phyloP scores from a whole-genome alignment of 805 yeast species.

The Candida railenensis region DNA sequence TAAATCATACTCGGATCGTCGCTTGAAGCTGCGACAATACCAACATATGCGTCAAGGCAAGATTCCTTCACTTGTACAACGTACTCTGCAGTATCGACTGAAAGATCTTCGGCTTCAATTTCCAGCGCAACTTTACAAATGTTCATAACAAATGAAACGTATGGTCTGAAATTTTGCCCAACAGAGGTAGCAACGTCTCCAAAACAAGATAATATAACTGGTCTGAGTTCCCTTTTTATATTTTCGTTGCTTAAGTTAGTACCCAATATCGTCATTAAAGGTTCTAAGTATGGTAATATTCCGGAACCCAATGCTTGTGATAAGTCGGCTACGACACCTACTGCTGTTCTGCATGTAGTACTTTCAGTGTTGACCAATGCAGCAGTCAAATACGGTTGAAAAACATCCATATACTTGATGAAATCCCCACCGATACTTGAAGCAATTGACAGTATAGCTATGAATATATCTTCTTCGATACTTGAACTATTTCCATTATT shows the following conservation, averaged over 20 bases:
- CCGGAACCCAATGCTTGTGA: constrained; percentile 80
- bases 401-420: constrained; percentile 72
- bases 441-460: constrained; percentile 88
- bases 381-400: constrained; percentile 76
- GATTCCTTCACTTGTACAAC: constrained; percentile 73
- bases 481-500: constrained; percentile 56
- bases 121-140: constrained; percentile 68
- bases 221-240: constrained; percentile 79
- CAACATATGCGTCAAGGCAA: constrained; percentile 93
- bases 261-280: constrained; percentile 82
- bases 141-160: constrained; percentile 74
- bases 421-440: constrained; percentile 73
- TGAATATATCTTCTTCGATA: constrained; percentile 92
- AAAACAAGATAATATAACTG: constrained; percentile 85
- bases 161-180: constrained; percentile 74
- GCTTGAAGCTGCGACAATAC: constrained; percentile 87
- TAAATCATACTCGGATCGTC: constrained; percentile 62
- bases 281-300: constrained; percentile 72
- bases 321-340: constrained; percentile 93
- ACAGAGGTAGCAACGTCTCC: constrained; percentile 94
- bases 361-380: constrained; percentile 83
- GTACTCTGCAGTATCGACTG: constrained; percentile 77
- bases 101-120: constrained; percentile 61
- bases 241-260: constrained; percentile 62
- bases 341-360: constrained; percentile 83